phyloP scores from a whole-genome alignment of 1,284 basidiomycete species.

The Ceraceosorus guamensis region DNA sequence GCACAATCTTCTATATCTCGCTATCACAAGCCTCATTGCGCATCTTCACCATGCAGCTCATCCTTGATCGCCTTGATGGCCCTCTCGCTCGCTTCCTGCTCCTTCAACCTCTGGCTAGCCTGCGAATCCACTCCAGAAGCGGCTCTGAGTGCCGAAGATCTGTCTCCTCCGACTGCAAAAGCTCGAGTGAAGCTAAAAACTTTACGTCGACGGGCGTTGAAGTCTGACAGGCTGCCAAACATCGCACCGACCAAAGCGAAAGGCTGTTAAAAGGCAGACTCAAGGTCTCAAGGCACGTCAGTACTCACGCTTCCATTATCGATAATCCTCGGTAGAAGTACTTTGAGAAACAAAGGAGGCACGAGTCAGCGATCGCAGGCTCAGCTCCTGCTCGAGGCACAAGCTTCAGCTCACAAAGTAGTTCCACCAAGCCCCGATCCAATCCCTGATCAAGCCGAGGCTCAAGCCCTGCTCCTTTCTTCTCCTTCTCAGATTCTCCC shows the following conservation, averaged over 20 bases:
- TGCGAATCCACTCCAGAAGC: neutral
- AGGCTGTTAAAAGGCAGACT: too few species aligned
- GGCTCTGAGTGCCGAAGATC: neutral
- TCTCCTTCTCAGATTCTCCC: slow-evolving; percentile 48
- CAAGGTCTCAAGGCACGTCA: too few species aligned
- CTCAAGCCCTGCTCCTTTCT: slow-evolving; percentile 14
- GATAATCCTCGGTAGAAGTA: slow-evolving; percentile 43
- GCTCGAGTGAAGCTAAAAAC: slow-evolving; percentile 10
- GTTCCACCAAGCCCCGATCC: slow-evolving; percentile 51
- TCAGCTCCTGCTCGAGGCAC: neutral
- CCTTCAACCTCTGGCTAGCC: neutral
- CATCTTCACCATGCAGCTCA: slow-evolving; percentile 19
- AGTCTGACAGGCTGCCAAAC: slow-evolving; percentile 18
- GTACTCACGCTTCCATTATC: slow-evolving; percentile 25
- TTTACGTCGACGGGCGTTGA: slow-evolving; percentile 18
- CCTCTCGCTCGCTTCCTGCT: neutral
- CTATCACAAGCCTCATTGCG: too few species aligned
- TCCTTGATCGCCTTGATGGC: slow-evolving; percentile 15
- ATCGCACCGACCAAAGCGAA: too few species aligned
- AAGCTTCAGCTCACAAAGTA: slow-evolving; percentile 14
- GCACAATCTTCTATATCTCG: too few species aligned
- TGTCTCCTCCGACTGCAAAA: slow-evolving; percentile 1
- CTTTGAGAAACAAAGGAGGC: too few species aligned
- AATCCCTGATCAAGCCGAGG: slow-evolving; percentile 55
- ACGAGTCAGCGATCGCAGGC: neutral